These are phyloP conservation scores for Thermoascus crustaceus DNA, from an alignment of 2,329 filamentous ascomycete genomes.

Conservation along the genomic window DNA sequence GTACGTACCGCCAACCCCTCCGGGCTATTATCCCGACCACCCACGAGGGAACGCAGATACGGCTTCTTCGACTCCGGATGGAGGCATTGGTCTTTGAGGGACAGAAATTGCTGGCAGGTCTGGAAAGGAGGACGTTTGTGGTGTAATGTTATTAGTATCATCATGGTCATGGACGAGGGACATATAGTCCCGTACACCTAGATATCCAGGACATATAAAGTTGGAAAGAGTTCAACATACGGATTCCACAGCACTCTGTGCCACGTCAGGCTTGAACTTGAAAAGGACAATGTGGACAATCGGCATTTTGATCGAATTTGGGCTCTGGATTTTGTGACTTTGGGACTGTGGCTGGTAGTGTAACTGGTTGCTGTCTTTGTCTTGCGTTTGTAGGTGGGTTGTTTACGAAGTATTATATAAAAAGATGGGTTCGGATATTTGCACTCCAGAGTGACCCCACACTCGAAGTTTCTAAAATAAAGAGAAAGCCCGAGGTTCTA, in stretches of 20 bases:
- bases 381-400: too few relatives aligned
- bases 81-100: slow-evolving; percentile 46
- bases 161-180: not conserved
- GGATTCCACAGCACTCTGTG: not conserved
- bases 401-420: too few relatives aligned
- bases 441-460: too few relatives aligned
- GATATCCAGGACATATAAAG: not conserved
- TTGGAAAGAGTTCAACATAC: not conserved
- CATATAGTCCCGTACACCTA: not conserved
- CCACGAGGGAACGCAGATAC: slow-evolving; percentile 49
- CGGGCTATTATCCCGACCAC: slow-evolving; percentile 50
- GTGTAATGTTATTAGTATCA: too few relatives aligned
- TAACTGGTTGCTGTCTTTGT: too few relatives aligned
- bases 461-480: too few relatives aligned
- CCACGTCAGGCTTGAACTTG: not conserved
- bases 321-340: too few relatives aligned
- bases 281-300: not conserved
- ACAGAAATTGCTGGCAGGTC: slow-evolving; percentile 47
- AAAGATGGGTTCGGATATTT: too few relatives aligned
- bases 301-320: not conserved
- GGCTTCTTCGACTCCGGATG: slow-evolving; percentile 46
- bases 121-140: slow-evolving; percentile 17
- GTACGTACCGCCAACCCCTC: slow-evolving; percentile 48
- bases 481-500: too few relatives aligned
- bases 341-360: too few relatives aligned